phyloP scores from a whole-genome alignment of 306 rosid genomes.

The Citrullus mucosospermus region DNA sequence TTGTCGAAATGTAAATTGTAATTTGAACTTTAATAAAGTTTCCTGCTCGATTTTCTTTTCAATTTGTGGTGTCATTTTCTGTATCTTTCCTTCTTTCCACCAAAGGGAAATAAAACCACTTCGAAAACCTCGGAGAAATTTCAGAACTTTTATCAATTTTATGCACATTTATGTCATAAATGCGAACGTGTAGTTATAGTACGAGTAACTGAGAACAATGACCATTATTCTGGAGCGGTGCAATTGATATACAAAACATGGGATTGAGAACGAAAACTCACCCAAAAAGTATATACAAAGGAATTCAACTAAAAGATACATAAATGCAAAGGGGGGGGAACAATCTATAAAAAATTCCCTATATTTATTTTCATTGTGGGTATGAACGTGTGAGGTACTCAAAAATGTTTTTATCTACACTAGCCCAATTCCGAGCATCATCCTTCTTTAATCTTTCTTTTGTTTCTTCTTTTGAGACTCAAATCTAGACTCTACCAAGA shows the following conservation, averaged over 20 bases:
- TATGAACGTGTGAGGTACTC: neutral
- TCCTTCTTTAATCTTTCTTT: neutral
- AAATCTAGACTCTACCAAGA: conserved; percentile 16
- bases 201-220: neutral
- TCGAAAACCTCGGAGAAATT: too few species aligned
- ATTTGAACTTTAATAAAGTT: too few species aligned
- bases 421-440: neutral
- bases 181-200: neutral
- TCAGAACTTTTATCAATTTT: neutral
- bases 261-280: neutral
- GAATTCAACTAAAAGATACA: neutral
- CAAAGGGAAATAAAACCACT: too few species aligned
- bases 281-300: neutral
- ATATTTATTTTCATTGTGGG: neutral
- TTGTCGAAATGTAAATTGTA: too few species aligned
- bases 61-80: too few species aligned
- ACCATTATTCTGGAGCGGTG: neutral
- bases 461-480: too few species aligned
- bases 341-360: neutral
- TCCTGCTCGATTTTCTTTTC: too few species aligned
- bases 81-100: too few species aligned
- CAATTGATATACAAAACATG: neutral
- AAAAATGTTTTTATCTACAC: neutral
- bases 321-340: neutral
- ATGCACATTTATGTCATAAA: neutral